Base-by-base conservation (phyloP, 768 basidiomycete genomes). In the Mycena chlorophos region DNA sequence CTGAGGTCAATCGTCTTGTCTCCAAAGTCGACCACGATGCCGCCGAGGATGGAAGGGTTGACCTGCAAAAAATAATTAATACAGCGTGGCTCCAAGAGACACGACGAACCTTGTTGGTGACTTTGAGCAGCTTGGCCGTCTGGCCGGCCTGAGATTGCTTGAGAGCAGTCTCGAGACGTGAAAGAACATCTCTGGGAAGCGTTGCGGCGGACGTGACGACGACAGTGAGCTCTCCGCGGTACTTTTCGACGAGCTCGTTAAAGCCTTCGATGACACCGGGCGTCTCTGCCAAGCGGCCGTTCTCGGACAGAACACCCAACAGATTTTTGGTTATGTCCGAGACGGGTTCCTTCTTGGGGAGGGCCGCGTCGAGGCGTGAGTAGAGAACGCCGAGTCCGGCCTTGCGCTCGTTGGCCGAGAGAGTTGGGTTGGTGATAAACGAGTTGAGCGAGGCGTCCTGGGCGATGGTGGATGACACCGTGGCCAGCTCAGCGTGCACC, bases 1-100 rank as follows among this genome's bases (percentile, higher is more conserved):
- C 92, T 95, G 56, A 98, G 82, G 75, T 99, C 97, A 65, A 99
- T 89, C 51, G 93, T 94, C 80, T 96, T 96, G 79, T 98, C 97
- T 60, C 94, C 96, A 68, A 99, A 94, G 76, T 99, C 97, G 47
- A 99, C 88, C 57, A 98, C 81, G 56, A 98, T 72, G 49, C 97
- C 97, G 55, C 96, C 97, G 59, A 98, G 75, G 54, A 98, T 78
- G n/a, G 84, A 76, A 40, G 94, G 86, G 78, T 98, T 94, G 67
- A 98, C 89, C 94, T 96, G 57, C 27, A 58, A 30, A 51, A 29
- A 37, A 61, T 28, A 40, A 51, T 55, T 28, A 49, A 49, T 63
- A 51, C 60, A 38, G 2, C n/a, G 51, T 38, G 29, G 29, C 16
- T 39, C 37, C 37, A 56, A 25, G 19, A 27, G 34, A 29, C 37